Base-by-base conservation (phyloP, 345 rosid species). In the Bruguiera gymnorhiza region DNA sequence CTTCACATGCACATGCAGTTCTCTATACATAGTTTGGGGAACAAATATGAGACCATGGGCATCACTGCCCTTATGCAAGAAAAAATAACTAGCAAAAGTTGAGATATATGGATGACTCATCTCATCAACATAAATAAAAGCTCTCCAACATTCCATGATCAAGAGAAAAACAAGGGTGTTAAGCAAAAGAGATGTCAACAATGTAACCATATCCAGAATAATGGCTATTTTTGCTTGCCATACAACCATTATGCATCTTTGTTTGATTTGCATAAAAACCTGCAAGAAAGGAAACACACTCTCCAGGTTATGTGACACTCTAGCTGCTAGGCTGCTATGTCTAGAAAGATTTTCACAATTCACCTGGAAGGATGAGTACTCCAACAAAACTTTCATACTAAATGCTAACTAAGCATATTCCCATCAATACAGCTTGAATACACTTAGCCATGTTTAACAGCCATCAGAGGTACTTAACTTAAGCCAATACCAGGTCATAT, bases 261-360 rank as follows among this genome's bases (percentile, higher is more conserved):
- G 18, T 27, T 57, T 26, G 31, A 26, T 9, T 11, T 60, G 37
- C 21, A 27, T 60, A 26, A 6, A 15, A 23, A 26, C 36, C 30
- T 10, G 15, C 39, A 27, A 29, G 20, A 0, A 27, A 20, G 20
- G 13, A 39, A 39, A 60, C 26, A 6, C 37, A 34, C 34, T 15
- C n/a, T 19, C 31, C 15, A 9, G 6, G 19, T 3, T 60, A 60
- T 27, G n/a, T 6, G 5, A 15, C 19, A 34, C 31, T 29, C 63
- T 21, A 56, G 52, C 52, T 66, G 61, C 68, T 48, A 30, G 1
- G 46, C 69, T 66, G 57, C 56, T 27, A 48, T 24, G 54, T 51
- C 60, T 53, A 37, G 34, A 66, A 15, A 32, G 16, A 3, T 50
- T n/a, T 29, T 51, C 59, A 50, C 39, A 4, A 20, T 34, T 7